Percentiles rank a stretch among this genome's conserved stretches.
Evolutionary conservation across 805 yeast species (phyloP).

Genomic region (Cyberlindnera maclurae): DNA sequence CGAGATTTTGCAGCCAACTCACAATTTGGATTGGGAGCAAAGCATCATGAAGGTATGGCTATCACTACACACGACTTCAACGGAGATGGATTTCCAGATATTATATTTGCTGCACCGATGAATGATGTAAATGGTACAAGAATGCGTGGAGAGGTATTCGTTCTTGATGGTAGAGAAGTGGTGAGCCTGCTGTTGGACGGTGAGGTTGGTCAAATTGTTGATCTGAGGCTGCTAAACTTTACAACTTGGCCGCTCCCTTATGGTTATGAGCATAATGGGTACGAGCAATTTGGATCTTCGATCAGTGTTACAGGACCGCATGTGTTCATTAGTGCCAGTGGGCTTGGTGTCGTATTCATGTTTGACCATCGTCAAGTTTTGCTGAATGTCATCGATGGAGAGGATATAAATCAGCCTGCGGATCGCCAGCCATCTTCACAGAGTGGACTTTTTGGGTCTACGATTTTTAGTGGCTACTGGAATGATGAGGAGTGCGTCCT

Average conservation of each 20-base stretch:
- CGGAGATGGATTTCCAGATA: slow-evolving; percentile 33
- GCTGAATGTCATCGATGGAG: slow-evolving; percentile 8
- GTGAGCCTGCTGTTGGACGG: slow-evolving; percentile 6
- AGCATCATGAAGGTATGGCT: slow-evolving; percentile 35
- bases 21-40: slow-evolving; percentile 33
- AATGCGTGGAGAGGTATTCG: slow-evolving; percentile 32
- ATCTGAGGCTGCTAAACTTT: slow-evolving; percentile 4
- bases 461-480: slow-evolving; percentile 11
- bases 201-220: slow-evolving; percentile 2
- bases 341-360: slow-evolving; percentile 31
- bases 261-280: slow-evolving; percentile 18
- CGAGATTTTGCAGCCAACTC: slow-evolving; percentile 21
- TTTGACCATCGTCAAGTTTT: slow-evolving; percentile 21
- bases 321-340: slow-evolving; percentile 32
- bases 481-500: slow-evolving; percentile 8
- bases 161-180: slow-evolving; percentile 26
- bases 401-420: slow-evolving; percentile 21
- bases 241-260: slow-evolving; percentile 14
- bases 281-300: slow-evolving; percentile 36
- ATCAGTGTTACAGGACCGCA: slow-evolving; percentile 23
- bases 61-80: slow-evolving; percentile 28
- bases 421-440: slow-evolving; percentile 11
- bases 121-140: slow-evolving; percentile 26
- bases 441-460: slow-evolving; percentile 14
- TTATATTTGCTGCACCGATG: slow-evolving; percentile 39